Evolutionary conservation across 331 rosid genomes (phyloP).

Genomic region (Dryas integrifolia): DNA sequence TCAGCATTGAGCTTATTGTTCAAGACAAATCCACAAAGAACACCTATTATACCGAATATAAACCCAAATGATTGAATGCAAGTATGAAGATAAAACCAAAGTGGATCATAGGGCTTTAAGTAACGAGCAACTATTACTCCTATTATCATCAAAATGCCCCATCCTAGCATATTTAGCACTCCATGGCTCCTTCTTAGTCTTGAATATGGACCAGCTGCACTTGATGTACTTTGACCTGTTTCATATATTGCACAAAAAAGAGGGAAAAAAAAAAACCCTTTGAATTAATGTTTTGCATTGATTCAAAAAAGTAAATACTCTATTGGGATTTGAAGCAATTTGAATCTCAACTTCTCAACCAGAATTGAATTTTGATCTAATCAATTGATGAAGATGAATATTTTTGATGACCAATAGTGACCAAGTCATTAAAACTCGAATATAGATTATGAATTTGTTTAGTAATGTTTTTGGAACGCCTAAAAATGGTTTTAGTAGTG

Average conservation of each 20-base stretch:
- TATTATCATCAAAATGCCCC: conserved; percentile 43
- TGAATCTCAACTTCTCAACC: too few relatives aligned
- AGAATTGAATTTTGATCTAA: too few relatives aligned
- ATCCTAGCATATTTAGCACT: conserved; percentile 57
- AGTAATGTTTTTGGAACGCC: too few relatives aligned
- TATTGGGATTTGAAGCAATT: too few relatives aligned
- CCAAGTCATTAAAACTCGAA: too few relatives aligned
- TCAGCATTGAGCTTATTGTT: conserved; percentile 33
- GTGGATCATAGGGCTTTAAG: conserved; percentile 51
- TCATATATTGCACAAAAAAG: neutral
- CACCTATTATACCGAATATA: conserved; percentile 50
- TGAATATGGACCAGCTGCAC: neutral
- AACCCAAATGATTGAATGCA: conserved; percentile 54
- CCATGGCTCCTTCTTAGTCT: conserved; percentile 67
- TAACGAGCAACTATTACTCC: conserved; percentile 67
- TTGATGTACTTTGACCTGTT: conserved; percentile 46
- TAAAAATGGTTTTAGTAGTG: too few relatives aligned
- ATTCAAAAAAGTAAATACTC: too few relatives aligned
- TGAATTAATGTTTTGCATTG: too few relatives aligned
- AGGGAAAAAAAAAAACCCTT: neutral
- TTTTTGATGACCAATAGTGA: too few relatives aligned
- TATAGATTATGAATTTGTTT: too few relatives aligned
- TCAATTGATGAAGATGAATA: too few relatives aligned
- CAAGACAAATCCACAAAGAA: conserved; percentile 48
- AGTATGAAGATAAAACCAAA: conserved; percentile 64